Evolutionary conservation across 768 basidiomycete genomes (phyloP).

Genomic region (Boletus vermiculosoides): DNA sequence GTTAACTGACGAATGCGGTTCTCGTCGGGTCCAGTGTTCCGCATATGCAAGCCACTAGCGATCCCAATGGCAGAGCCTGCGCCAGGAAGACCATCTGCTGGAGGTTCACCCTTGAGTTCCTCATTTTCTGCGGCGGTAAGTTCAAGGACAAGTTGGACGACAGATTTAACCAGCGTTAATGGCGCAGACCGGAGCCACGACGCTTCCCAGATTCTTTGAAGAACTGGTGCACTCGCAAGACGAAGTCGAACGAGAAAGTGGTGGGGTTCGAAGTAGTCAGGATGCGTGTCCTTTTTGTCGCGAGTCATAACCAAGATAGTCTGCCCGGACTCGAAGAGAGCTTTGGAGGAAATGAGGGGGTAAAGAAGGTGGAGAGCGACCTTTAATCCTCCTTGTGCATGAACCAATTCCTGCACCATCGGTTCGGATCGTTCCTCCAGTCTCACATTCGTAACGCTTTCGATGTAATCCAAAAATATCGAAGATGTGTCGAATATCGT

Average conservation of each 20-base stretch:
- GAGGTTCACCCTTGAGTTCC: constrained; percentile 51
- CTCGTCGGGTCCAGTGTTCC: constrained; percentile 62
- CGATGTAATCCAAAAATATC: constrained; percentile 56
- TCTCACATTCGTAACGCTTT: constrained; percentile 45
- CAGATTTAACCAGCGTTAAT: constrained; percentile 67
- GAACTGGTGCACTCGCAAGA: constrained; percentile 61
- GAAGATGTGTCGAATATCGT: constrained; percentile 59
- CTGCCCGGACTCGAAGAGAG: constrained; percentile 83
- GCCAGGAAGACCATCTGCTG: constrained; percentile 35
- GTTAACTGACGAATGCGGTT: constrained; percentile 75
- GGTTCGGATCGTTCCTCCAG: constrained; percentile 57
- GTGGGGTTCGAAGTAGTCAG: constrained; percentile 79
- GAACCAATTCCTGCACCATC: constrained; percentile 63
- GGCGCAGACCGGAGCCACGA: constrained; percentile 80
- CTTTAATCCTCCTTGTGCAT: constrained; percentile 80
- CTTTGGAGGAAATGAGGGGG: constrained; percentile 74
- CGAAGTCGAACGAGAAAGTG: constrained; percentile 86
- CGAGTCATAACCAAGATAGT: constrained; percentile 67
- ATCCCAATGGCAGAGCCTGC: constrained; percentile 32
- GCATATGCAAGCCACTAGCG: constrained; percentile 34
- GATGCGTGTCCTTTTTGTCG: constrained; percentile 76
- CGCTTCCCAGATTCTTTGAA: constrained; percentile 76
- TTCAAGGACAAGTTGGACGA: constrained; percentile 76
- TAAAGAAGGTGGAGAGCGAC: constrained; percentile 75
- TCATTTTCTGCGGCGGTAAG: constrained; percentile 83